Evolutionary conservation across 768 basidiomycete genomes (phyloP).

Genomic region (Bullera alba): DNA sequence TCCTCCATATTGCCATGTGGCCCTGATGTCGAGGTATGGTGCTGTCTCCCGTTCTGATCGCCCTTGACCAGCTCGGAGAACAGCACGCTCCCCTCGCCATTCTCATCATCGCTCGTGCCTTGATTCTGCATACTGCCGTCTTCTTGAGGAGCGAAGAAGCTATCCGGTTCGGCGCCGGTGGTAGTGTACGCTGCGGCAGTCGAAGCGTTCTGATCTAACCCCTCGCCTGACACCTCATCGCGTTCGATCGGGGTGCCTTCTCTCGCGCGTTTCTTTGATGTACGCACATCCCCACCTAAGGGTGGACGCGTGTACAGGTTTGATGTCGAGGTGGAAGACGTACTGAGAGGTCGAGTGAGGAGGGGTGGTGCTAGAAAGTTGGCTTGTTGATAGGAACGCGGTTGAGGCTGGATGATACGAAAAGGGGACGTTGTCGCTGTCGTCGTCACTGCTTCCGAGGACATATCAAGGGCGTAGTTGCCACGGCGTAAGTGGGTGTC

Average conservation of each 20-base stretch:
- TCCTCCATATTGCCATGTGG: not conserved
- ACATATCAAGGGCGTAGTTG: no score
- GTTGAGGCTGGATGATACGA: no score
- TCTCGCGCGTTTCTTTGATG: not conserved
- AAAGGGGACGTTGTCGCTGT: no score
- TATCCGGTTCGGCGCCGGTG: not conserved
- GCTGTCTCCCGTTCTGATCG: not conserved
- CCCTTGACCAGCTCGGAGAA: constrained; percentile 11
- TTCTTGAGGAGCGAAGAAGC: not conserved
- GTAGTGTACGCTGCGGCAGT: not conserved
- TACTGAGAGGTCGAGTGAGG: no score
- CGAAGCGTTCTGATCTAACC: not conserved
- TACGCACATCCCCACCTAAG: no score
- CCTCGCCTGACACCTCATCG: not conserved
- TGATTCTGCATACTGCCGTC: no score
- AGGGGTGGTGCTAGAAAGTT: no score
- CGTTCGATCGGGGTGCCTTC: not conserved
- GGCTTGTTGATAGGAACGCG: no score
- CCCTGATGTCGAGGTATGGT: not conserved
- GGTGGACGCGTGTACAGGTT: no score
- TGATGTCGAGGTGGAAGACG: no score
- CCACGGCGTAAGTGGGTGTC: no score
- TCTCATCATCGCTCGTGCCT: not conserved
- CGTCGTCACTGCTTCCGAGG: no score
- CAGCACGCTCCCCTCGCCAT: constrained; percentile 11